Conservation (phyloP, 2,329 filamentous ascomycete species). For the Lanzia echinophila region DNA sequence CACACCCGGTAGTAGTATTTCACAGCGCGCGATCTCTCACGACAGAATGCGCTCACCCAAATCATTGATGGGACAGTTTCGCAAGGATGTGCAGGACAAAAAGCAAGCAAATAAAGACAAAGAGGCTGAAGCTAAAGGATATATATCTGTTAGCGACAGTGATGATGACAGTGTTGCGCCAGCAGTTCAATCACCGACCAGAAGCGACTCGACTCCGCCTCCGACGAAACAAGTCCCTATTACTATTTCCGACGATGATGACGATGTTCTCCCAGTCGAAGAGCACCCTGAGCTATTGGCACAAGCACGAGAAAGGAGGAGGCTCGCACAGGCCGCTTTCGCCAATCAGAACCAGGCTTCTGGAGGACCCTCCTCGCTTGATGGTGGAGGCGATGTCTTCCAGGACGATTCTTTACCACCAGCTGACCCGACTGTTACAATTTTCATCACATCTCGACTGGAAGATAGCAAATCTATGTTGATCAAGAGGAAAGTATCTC, state of each 20-base stretch:
- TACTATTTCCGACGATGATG: slow-evolving; percentile 18
- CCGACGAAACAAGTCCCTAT: not conserved
- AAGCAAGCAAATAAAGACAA: slow-evolving; percentile 3
- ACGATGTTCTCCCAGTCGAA: slow-evolving; percentile 21
- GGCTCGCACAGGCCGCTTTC: slow-evolving; percentile 14
- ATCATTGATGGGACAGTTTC: slow-evolving; percentile 17
- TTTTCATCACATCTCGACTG: slow-evolving; percentile 64
- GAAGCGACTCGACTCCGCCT: not conserved
- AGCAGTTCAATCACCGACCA: not conserved
- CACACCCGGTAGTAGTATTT: slow-evolving; percentile 16
- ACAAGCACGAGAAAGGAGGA: slow-evolving; percentile 24
- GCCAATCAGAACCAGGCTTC: slow-evolving; percentile 12
- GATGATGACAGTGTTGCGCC: slow-evolving; percentile 12
- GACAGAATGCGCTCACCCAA: slow-evolving; percentile 11
- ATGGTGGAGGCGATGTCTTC: slow-evolving; percentile 12
- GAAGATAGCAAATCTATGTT: slow-evolving; percentile 53
- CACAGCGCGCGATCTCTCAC: slow-evolving; percentile 8
- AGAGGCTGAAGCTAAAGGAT: slow-evolving; percentile 11
- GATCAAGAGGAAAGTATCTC: slow-evolving; percentile 59
- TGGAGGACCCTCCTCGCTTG: not conserved
- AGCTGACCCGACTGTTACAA: slow-evolving; percentile 46
- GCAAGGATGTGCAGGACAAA: slow-evolving; percentile 13
- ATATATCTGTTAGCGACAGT: slow-evolving; percentile 23
- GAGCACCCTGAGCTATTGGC: slow-evolving; percentile 29
- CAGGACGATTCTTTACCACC: slow-evolving; percentile 9